Percentiles rank a stretch among this genome's conserved stretches.
phyloP scores from a whole-genome alignment of 1,284 basidiomycete species.

The Fomitiporia mediterranea region DNA sequence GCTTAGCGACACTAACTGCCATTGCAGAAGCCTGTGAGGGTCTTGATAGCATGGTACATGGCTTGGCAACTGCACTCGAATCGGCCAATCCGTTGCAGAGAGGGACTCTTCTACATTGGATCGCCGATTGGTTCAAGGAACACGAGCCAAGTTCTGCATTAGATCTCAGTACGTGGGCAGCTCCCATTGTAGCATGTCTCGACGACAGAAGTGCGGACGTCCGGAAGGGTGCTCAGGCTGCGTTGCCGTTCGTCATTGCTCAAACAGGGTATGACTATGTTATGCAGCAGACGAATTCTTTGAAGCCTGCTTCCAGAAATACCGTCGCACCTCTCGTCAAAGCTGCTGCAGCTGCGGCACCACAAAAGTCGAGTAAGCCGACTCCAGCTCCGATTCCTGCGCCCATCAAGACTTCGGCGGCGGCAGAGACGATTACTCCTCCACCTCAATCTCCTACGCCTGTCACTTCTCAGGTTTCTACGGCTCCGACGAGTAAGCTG shows the following conservation, averaged over 20 bases:
- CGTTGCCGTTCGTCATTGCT: constrained; percentile 77
- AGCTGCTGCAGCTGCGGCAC: constrained; percentile 40
- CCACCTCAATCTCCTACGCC: constrained; percentile 30
- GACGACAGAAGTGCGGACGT: constrained; percentile 94
- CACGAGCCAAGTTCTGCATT: constrained; percentile 50
- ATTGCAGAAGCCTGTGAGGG: constrained; percentile 85
- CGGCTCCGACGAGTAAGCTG: constrained; percentile 40
- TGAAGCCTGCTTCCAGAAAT: constrained; percentile 90
- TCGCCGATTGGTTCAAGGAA: constrained; percentile 75
- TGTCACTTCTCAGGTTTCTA: constrained; percentile 33
- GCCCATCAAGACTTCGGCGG: constrained; percentile 1
- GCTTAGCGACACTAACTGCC: constrained; percentile 72
- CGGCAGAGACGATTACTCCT: constrained; percentile 6
- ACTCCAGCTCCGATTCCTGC: constrained; percentile 18
- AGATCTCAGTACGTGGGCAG: constrained; percentile 75
- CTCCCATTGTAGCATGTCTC: constrained; percentile 73
- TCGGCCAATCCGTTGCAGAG: constrained; percentile 86
- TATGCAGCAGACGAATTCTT: constrained; percentile 76
- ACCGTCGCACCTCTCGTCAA: constrained; percentile 89
- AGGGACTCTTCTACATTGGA: constrained; percentile 81
- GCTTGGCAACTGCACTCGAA: constrained; percentile 80
- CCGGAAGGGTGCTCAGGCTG: constrained; percentile 82
- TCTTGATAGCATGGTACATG: constrained; percentile 76
- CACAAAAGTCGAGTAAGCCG: constrained; percentile 25
- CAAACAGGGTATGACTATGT: constrained; percentile 83